Evolutionary conservation across 1,284 basidiomycete species (phyloP), one percentile per base, ranked within the genome.

Genomic region (Peniophora sp.): DNA sequence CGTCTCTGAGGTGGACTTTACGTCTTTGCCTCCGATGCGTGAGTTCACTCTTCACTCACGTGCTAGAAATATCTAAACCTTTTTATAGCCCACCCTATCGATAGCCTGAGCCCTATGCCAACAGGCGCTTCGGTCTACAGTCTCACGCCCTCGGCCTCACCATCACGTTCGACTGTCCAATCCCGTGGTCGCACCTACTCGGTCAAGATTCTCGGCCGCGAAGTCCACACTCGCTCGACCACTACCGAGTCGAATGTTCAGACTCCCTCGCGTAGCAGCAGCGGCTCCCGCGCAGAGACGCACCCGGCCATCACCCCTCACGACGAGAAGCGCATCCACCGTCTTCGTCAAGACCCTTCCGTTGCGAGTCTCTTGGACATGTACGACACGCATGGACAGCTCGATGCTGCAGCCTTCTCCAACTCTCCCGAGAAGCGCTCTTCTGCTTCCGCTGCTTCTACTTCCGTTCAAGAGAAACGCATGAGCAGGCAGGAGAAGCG

Each of bases 61-160:
- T n/a, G n/a, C n/a, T n/a, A n/a, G n/a, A n/a, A n/a, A n/a, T n/a
- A n/a, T n/a, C n/a, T n/a, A n/a, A n/a, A n/a, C n/a, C n/a, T n/a
- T n/a, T n/a, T n/a, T n/a, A n/a, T 48, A 88, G 84, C 87, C 1
- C 81, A 85, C 57, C 83, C 84, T 5, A 80, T 83, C 36, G 78
- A 87, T 55, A 67, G 71, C 36, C 68, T 83, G 53, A 69, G 68
- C 9, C 74, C 78, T 27, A 66, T 43, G 5, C 27, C 27, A 12
- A 32, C 27, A 6, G 27, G 27, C 27, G 27, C 27, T 32, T 32
- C 27, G 27, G 12, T 12, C 12, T 32, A 32, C 27, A 32, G 27
- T 12, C 27, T 32, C 27, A 32, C 27, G 66, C 72, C 18, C 53
- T 70, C 15, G 74, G 75, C 53, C 57, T 79, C 49, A 67, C 73